phyloP scores from a whole-genome alignment of 345 rosid genomes.

The Lepidium aucheri region DNA sequence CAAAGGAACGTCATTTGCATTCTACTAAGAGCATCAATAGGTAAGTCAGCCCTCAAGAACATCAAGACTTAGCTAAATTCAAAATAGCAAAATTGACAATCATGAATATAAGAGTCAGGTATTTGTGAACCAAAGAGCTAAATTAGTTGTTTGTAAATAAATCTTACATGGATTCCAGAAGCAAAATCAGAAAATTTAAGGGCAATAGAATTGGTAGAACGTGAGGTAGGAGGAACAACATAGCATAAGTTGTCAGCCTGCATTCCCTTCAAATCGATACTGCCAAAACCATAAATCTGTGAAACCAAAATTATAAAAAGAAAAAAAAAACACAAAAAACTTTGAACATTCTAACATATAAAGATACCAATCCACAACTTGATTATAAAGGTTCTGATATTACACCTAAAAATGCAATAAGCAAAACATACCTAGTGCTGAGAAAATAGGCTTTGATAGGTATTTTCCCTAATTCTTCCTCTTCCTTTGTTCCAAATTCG shows the following conservation, averaged over 20 bases:
- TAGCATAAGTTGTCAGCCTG: constrained; percentile 81
- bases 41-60: not conserved
- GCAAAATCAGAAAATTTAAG: constrained; percentile 61
- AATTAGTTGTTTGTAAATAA: not conserved
- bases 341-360: constrained; percentile 1
- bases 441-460: constrained; percentile 81
- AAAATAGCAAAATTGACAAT: not conserved
- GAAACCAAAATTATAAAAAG: constrained; percentile 38
- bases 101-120: not conserved
- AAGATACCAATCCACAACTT: not conserved
- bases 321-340: constrained; percentile 14
- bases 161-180: constrained; percentile 65
- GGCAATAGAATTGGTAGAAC: constrained; percentile 80
- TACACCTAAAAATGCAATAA: not conserved
- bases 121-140: not conserved
- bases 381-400: not conserved
- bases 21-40: not conserved
- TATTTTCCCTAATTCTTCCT: constrained; percentile 54
- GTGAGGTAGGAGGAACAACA: constrained; percentile 81
- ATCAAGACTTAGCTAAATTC: not conserved
- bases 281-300: constrained; percentile 86
- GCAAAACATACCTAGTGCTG: constrained; percentile 53
- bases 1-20: too few species aligned
- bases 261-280: constrained; percentile 91
- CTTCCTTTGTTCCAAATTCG: constrained; percentile 37